Conservation (phyloP, 352 stramenopile species). For the Pythium vanterpoolii region DNA sequence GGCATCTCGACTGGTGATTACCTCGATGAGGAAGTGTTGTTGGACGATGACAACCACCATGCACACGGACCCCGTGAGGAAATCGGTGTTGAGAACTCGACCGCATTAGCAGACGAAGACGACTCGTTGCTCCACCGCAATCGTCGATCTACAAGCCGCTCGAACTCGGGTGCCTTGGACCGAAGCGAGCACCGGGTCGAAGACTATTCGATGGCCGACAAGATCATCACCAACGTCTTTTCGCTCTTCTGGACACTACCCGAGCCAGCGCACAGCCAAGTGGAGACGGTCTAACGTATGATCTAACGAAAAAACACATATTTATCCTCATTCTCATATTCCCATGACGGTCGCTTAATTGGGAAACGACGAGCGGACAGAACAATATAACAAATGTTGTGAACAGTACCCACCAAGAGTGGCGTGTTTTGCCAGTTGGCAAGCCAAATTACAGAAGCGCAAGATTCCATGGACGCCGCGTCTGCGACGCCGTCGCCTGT, state of each 20-base stretch:
- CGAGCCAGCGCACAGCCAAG: constrained; percentile 18
- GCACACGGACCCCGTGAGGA: constrained; percentile 16
- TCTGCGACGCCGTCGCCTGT: background rate
- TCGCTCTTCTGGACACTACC: constrained; percentile 73
- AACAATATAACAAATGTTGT: constrained; percentile 13
- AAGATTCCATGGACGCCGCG: background rate
- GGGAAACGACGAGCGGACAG: constrained; percentile 3
- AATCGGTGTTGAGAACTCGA: constrained; percentile 14
- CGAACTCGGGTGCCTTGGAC: constrained; percentile 6
- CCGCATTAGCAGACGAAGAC: constrained; percentile 1
- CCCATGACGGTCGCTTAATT: too few relatives aligned
- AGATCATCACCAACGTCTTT: constrained; percentile 85
- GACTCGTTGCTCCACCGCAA: constrained; percentile 1
- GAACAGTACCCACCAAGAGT: constrained; percentile 1
- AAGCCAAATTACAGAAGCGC: background rate
- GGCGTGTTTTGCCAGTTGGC: background rate
- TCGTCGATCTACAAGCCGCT: background rate
- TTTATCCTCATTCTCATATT: background rate
- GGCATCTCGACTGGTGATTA: constrained; percentile 7
- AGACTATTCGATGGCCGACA: constrained; percentile 62
- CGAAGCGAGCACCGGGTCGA: constrained; percentile 25
- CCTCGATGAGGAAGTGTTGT: constrained; percentile 58
- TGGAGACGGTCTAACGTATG: constrained; percentile 22
- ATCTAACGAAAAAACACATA: constrained; percentile 2
- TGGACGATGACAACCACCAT: constrained; percentile 31